Conservation (phyloP, 2,329 filamentous ascomycete species). For the Colletotrichum caudatum region DNA sequence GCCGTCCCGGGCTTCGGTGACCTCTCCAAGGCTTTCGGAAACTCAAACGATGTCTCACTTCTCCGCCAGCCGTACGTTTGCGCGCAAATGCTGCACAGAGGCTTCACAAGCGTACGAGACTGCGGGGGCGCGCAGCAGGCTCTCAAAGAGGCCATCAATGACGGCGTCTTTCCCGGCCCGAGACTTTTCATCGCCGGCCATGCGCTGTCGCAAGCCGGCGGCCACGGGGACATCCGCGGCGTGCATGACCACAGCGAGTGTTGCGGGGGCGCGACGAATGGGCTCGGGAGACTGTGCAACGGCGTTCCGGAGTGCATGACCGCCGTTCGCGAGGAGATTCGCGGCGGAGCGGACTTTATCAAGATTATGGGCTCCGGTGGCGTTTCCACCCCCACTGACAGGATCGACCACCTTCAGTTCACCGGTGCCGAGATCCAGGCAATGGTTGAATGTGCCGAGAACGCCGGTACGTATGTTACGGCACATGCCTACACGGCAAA, state of each 20-base stretch:
- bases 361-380: constrained; percentile 72
- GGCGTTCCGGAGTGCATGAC: constrained; percentile 67
- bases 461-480: constrained; percentile 66
- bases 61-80: constrained; percentile 63
- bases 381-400: constrained; percentile 67
- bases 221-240: constrained; percentile 65
- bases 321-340: constrained; percentile 65
- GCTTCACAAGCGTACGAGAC: constrained; percentile 70
- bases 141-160: constrained; percentile 66
- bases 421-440: constrained; percentile 67
- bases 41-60: constrained; percentile 53
- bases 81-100: constrained; percentile 65
- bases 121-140: constrained; percentile 67
- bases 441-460: constrained; percentile 62
- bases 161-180: constrained; percentile 67
- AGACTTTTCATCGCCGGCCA: constrained; percentile 66
- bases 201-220: constrained; percentile 68
- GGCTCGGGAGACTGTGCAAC: constrained; percentile 62
- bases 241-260: constrained; percentile 55
- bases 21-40: constrained; percentile 46
- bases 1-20: constrained; percentile 48
- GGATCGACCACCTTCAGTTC: constrained; percentile 67
- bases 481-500: constrained; percentile 68
- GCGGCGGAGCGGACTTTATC: constrained; percentile 69
- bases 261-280: constrained; percentile 60